Conservation (phyloP, 208 protist genomes). For the Acanthamoeba royreba region DNA sequence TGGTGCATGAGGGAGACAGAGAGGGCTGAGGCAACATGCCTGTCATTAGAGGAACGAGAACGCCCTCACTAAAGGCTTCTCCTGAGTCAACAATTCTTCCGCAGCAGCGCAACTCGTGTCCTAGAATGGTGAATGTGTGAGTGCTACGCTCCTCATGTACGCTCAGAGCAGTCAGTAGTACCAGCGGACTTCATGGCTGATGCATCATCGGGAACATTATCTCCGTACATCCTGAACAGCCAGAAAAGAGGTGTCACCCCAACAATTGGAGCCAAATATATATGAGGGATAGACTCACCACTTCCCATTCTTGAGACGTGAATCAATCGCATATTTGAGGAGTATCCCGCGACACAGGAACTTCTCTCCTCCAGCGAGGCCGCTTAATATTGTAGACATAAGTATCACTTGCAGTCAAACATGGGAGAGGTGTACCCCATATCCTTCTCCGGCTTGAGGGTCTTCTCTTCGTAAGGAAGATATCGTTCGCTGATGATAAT, state of each 20-base stretch:
- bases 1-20: not conserved
- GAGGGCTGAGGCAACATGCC: not conserved
- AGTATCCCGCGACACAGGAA: not conserved
- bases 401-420: not conserved
- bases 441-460: not conserved
- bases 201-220: not conserved
- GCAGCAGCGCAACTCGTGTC: not conserved
- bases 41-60: not conserved
- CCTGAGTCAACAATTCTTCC: slow-evolving; percentile 3
- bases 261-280: too few relatives aligned
- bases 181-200: slow-evolving; percentile 31
- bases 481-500: slow-evolving; percentile 23
- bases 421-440: not conserved
- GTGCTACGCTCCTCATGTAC: too few relatives aligned
- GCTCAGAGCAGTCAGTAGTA: too few relatives aligned
- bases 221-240: slow-evolving; percentile 26
- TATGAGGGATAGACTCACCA: not conserved
- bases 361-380: not conserved
- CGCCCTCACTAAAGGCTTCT: not conserved
- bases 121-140: too few relatives aligned
- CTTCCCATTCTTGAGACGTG: not conserved
- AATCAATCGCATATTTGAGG: not conserved
- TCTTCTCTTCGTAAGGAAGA: not conserved
- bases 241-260: too few relatives aligned
- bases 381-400: not conserved